Conservation (phyloP, 1,284 basidiomycete genomes). For the Psilocybe mexicana region DNA sequence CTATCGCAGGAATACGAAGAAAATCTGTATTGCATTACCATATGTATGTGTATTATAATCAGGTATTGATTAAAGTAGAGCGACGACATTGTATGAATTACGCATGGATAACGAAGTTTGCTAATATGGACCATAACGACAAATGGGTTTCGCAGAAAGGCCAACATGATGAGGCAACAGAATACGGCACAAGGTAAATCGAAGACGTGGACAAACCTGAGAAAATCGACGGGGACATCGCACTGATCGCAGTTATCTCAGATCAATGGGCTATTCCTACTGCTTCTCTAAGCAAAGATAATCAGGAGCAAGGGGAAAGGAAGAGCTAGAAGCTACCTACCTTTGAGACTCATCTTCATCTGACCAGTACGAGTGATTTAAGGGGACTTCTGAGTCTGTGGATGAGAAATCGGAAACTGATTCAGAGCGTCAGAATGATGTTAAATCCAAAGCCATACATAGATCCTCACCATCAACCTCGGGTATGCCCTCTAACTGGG, state of each 20-base stretch:
- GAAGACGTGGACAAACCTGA: too few species aligned
- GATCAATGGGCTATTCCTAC: neutral
- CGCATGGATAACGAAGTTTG: neutral
- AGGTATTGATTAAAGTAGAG: neutral
- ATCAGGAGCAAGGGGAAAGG: neutral
- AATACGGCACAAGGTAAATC: neutral
- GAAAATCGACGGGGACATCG: too few species aligned
- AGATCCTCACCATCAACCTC: slow-evolving; percentile 20
- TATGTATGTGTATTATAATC: neutral
- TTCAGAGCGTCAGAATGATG: neutral
- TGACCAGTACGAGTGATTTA: slow-evolving; percentile 10
- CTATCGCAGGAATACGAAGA: neutral
- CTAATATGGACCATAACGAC: neutral
- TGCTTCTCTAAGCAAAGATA: neutral
- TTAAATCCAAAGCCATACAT: neutral
- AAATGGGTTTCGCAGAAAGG: neutral
- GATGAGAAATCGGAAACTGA: neutral
- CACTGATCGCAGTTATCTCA: too few species aligned
- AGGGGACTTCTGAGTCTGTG: neutral
- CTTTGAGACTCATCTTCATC: slow-evolving; percentile 9
- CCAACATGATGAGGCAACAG: too few species aligned
- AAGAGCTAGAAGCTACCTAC: neutral
- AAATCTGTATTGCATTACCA: neutral
- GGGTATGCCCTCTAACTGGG: slow-evolving; percentile 20
- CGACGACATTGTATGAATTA: neutral